Base-by-base conservation (phyloP, 352 stramenopile species). In the Elongisporangium prolatum region DNA sequence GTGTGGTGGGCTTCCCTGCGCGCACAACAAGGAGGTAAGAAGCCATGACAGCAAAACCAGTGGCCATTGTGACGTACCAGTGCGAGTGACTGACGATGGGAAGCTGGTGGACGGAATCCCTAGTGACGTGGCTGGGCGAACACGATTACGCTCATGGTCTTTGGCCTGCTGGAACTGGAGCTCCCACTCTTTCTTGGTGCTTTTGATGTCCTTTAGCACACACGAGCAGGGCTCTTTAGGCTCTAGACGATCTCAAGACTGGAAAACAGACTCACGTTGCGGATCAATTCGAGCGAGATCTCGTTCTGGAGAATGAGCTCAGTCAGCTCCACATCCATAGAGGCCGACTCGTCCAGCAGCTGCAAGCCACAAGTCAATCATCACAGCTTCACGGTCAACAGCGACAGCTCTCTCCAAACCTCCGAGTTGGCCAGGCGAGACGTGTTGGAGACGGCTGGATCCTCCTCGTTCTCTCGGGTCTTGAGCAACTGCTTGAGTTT, bases 231-330 rank as follows among this genome's bases (percentile, higher is more conserved):
- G n/a, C n/a, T 58, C 22, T 49, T 11, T 11, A 63, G 37, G 37
- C 28, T 51, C n/a, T 14, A 10, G 24, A 50, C n/a, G n/a, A n/a
- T n/a, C n/a, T n/a, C n/a, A n/a, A n/a, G n/a, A n/a, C n/a, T n/a
- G n/a, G n/a, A n/a, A n/a, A n/a, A n/a, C 25, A 17, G 18, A 44
- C 72, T 54, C 63, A 88, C 76, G 52, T 94, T 89, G 56, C 77
- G 77, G 63, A 92, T 94, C 50, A 94, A 62, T 59, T 94, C 72
- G 21, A 94, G 77, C 18, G 82, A 86, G 13, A 92, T 76, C 68
- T 94, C 84, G 66, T 94, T 94, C 56, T 94, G 80, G 52, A 94
- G 60, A 37, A 92, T 94, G 25, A 94, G 66, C 63, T 90, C 82
- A 0, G 84, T 94, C 21, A 94, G 65, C 64, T 94, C 82, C 21